Percentiles rank a stretch among this genome's conserved stretches.
Conservation (phyloP, 495 filamentous ascomycete species). For the Podospora conica region DNA sequence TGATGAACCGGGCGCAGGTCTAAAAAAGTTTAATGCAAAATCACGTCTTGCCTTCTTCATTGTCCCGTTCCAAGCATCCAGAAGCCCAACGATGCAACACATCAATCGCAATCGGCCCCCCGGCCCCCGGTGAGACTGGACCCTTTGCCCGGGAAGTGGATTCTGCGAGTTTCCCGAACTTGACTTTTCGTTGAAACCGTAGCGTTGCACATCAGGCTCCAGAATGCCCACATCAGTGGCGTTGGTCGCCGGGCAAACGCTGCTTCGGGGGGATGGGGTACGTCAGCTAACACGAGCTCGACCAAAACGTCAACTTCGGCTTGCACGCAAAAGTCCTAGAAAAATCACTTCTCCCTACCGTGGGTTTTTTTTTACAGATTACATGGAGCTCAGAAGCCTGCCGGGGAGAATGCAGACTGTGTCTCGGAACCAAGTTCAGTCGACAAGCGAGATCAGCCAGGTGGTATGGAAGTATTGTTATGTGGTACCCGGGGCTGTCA, state of each 20-base stretch:
- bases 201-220: slow-evolving; percentile 2
- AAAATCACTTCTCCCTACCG: background rate
- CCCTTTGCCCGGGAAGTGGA: background rate
- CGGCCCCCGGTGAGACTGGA: background rate
- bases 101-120: no score
- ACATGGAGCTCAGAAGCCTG: background rate
- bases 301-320: background rate
- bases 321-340: background rate
- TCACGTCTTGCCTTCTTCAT: background rate
- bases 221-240: background rate
- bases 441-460: background rate
- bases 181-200: background rate
- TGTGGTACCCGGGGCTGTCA: background rate
- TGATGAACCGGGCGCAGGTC: slow-evolving; percentile 16
- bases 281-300: background rate
- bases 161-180: background rate
- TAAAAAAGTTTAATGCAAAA: slow-evolving; percentile 5
- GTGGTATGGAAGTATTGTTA: background rate
- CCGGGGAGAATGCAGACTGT: background rate
- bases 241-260: background rate
- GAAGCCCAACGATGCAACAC: background rate
- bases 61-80: background rate
- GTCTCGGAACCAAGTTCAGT: background rate
- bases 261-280: background rate
- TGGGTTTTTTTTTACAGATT: background rate